These are phyloP conservation scores for Porodaedalea pini DNA, from an alignment of 1,284 basidiomycete genomes.

Conservation along the genomic window DNA sequence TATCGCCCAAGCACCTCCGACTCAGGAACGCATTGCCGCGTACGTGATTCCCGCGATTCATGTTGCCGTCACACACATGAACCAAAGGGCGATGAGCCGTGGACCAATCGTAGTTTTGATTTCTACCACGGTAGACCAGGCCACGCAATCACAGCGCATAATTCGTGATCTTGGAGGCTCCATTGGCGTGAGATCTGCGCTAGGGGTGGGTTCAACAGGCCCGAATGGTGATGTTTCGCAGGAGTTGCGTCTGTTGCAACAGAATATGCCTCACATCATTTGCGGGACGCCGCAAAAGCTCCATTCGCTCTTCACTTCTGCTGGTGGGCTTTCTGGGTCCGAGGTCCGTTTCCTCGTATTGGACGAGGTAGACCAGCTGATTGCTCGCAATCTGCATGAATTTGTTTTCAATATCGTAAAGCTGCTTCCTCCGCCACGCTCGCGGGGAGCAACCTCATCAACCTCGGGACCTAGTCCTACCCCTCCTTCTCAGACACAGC, in stretches of 20 bases:
- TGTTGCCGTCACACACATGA: constrained; percentile 65
- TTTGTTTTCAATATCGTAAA: constrained; percentile 92
- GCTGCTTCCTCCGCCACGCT: constrained; percentile 80
- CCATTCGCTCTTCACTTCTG: constrained; percentile 85
- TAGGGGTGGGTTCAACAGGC: constrained; percentile 77
- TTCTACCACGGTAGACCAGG: constrained; percentile 97
- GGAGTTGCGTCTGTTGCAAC: constrained; percentile 81
- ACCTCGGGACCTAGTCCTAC: constrained; percentile 38
- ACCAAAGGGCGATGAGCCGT: constrained; percentile 51
- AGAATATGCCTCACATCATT: constrained; percentile 91
- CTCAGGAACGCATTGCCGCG: constrained; percentile 95
- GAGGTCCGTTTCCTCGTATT: constrained; percentile 91
- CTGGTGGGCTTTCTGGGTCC: constrained; percentile 69
- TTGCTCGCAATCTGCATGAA: constrained; percentile 94
- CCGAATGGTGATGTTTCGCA: constrained; percentile 64
- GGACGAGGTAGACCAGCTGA: constrained; percentile 97
- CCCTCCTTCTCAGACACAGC: constrained; percentile 35
- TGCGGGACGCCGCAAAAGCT: constrained; percentile 97
- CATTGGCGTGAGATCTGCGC: constrained; percentile 83
- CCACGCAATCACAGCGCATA: constrained; percentile 96
- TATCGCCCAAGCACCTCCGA: constrained; percentile 97
- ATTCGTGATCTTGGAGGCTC: constrained; percentile 90
- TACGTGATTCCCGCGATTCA: constrained; percentile 95
- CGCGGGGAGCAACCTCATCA: constrained; percentile 46
- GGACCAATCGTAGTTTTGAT: constrained; percentile 91